A percentile compares a stretch with the other conserved stretches of the same genome.
These are phyloP conservation scores for Thelonectria blattea DNA, from an alignment of 2,329 filamentous ascomycete species.

Conservation along the genomic window DNA sequence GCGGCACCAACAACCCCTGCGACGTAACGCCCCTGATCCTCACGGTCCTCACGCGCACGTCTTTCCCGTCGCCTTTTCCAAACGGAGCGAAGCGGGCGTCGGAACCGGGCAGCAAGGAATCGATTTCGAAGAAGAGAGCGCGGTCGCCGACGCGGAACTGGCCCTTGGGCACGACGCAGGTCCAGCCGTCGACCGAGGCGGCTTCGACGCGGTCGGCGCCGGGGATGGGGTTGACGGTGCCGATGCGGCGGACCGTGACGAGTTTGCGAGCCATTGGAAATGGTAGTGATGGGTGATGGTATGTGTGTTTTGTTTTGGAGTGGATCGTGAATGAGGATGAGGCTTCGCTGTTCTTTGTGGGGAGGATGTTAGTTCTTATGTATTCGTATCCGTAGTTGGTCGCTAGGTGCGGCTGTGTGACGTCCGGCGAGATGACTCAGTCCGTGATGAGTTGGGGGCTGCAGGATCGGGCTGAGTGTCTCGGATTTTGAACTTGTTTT, in stretches of 20 bases:
- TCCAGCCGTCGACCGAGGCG: conserved; percentile 33
- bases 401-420: not conserved
- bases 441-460: not conserved
- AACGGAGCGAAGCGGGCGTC: conserved; percentile 30
- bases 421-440: conserved; percentile 23
- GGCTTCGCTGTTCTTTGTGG: too few relatives aligned
- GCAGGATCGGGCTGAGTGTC: not conserved
- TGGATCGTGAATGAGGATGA: too few relatives aligned
- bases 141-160: conserved; percentile 26
- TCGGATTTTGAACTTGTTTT: not conserved
- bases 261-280: conserved; percentile 29
- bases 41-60: conserved; percentile 29
- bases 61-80: conserved; percentile 12
- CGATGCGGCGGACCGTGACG: conserved; percentile 31
- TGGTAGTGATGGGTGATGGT: not conserved
- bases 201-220: conserved; percentile 27
- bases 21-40: conserved; percentile 29
- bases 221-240: conserved; percentile 26
- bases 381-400: too few relatives aligned
- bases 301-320: not conserved
- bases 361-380: not conserved
- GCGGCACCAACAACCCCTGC: conserved; percentile 31
- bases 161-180: conserved; percentile 26
- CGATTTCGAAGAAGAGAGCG: conserved; percentile 34
- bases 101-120: conserved; percentile 30